A percentile compares a stretch with the other conserved stretches of the same genome.
phyloP scores from a whole-genome alignment of 225 moss, liverwort and hornwort genomes.

The Bryoerythrophyllum caledonicum region DNA sequence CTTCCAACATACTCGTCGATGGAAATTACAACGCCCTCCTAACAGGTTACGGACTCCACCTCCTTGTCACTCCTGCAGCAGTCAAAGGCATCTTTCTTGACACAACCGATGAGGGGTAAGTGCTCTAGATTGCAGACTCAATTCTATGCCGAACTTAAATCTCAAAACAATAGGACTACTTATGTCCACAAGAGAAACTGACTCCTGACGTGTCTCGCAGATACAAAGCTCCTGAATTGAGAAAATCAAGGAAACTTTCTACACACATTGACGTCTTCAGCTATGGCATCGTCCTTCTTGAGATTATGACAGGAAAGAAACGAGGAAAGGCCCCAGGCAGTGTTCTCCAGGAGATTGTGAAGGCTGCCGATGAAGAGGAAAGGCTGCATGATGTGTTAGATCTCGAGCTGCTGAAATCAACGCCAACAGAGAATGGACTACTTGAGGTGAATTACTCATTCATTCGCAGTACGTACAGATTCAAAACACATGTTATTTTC shows the following conservation, averaged over 20 bases:
- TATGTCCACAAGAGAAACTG: constrained; percentile 3
- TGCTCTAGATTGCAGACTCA: neutral
- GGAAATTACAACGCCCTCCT: constrained; percentile 31
- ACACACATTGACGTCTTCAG: constrained; percentile 34
- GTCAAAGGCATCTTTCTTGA: neutral
- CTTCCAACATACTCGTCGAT: constrained; percentile 37
- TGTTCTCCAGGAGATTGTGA: constrained; percentile 31
- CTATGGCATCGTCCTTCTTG: constrained; percentile 44
- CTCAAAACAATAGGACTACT: neutral
- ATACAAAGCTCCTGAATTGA: constrained; percentile 39
- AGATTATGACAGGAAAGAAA: constrained; percentile 33
- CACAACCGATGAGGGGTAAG: constrained; percentile 29
- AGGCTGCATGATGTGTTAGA: constrained; percentile 30
- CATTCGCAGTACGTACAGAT: neutral
- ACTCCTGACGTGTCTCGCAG: constrained; percentile 16
- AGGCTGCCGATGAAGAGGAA: constrained; percentile 34
- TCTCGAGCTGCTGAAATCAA: constrained; percentile 36
- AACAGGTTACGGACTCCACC: constrained; percentile 40
- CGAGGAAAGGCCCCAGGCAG: constrained; percentile 13
- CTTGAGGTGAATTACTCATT: constrained; percentile 33
- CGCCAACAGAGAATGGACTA: constrained; percentile 25
- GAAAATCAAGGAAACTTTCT: constrained; percentile 20
- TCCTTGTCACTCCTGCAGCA: constrained; percentile 33
- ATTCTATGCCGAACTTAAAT: neutral
- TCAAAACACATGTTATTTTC: neutral